These are phyloP conservation scores for Linum lewisii DNA, from an alignment of 345 rosid species.

Conservation along the genomic window DNA sequence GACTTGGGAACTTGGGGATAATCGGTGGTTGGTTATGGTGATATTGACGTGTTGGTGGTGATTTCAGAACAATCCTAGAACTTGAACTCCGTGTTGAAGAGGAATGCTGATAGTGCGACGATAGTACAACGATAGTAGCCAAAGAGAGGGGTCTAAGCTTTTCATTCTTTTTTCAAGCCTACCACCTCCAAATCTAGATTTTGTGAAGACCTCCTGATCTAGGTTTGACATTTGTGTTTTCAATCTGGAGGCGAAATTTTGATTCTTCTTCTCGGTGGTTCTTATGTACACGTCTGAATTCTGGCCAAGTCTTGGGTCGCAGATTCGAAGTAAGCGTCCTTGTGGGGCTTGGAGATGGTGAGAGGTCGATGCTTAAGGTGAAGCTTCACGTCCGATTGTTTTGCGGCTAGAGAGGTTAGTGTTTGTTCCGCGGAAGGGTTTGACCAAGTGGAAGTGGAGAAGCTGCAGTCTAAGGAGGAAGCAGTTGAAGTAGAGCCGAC, in stretches of 20 bases:
- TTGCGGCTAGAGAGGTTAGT: neutral
- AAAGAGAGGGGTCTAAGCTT: no score
- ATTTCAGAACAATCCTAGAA: no score
- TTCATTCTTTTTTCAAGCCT: no score
- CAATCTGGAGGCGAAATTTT: constrained; percentile 37
- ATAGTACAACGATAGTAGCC: no score
- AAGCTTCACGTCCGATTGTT: constrained; percentile 30
- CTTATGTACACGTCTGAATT: constrained; percentile 59
- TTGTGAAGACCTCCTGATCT: no score
- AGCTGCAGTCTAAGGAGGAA: constrained; percentile 51
- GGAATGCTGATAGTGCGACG: no score
- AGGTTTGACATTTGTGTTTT: constrained; percentile 16
- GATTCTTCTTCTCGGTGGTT: constrained; percentile 69
- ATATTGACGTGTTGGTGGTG: no score
- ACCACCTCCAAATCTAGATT: no score
- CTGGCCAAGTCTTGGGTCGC: constrained; percentile 45
- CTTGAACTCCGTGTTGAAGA: no score
- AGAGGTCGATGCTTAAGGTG: constrained; percentile 46
- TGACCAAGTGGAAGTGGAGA: constrained; percentile 25
- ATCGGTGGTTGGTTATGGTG: no score
- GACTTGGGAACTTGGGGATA: no score
- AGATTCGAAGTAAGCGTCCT: constrained; percentile 40
- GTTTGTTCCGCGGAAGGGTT: neutral
- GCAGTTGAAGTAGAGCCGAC: constrained; percentile 54
- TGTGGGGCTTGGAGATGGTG: constrained; percentile 12